phyloP scores from a whole-genome alignment of 1,139 yeast species.

The Blastobotrys malaysiensis region DNA sequence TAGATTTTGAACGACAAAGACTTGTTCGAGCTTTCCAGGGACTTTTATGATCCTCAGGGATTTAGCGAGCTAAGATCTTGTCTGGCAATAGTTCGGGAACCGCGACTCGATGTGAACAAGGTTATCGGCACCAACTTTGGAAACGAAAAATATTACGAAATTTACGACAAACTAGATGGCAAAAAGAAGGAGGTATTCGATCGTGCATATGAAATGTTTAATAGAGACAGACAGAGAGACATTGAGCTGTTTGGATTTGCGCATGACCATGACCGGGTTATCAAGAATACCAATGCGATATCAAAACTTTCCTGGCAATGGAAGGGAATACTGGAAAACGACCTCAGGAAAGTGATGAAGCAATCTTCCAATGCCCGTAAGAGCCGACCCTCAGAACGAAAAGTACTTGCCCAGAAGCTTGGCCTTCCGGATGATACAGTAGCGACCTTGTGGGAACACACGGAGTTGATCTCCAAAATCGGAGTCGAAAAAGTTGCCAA shows the following conservation, averaged over 20 bases:
- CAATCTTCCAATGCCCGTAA: background rate
- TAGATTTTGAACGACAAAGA: background rate
- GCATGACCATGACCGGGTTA: background rate
- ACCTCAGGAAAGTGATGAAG: background rate
- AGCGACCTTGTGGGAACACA: background rate
- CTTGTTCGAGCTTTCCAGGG: background rate
- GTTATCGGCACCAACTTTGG: conserved; percentile 8
- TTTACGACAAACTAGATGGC: conserved; percentile 29
- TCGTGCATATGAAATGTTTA: conserved; percentile 56
- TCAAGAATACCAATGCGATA: background rate
- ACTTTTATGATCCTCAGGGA: conserved; percentile 2
- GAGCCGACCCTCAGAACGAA: background rate
- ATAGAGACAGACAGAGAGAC: conserved; percentile 61
- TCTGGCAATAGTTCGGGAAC: background rate
- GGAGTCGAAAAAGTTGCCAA: background rate
- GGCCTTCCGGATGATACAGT: background rate
- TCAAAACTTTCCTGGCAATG: background rate
- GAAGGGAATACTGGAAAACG: background rate
- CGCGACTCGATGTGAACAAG: conserved; percentile 4
- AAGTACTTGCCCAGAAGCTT: background rate
- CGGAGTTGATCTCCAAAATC: background rate
- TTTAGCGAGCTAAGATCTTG: background rate
- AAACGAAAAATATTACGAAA: conserved; percentile 17
- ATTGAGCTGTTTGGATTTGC: conserved; percentile 44
- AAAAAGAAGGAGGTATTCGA: conserved; percentile 52